phyloP scores from a whole-genome alignment of 1,284 basidiomycete genomes.

The Austroboletus niveus region DNA sequence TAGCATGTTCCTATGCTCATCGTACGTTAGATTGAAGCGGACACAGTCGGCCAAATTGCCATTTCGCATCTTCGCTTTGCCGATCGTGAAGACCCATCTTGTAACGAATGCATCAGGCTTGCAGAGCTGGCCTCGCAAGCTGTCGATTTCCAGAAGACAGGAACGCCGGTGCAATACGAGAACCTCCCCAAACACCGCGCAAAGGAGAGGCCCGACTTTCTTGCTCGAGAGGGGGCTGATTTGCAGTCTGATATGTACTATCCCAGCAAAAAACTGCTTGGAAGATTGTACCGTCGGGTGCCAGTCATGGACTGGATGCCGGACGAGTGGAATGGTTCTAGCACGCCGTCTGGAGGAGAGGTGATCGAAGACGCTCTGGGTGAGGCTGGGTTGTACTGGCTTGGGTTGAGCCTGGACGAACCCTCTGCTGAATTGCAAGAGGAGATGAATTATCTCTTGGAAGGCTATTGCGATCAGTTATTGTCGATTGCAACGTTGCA shows the following conservation, averaged over 20 bases:
- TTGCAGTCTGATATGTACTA: conserved; percentile 32
- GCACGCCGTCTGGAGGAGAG: conserved; percentile 29
- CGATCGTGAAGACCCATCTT: conserved; percentile 58
- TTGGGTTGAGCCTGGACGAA: conserved; percentile 29
- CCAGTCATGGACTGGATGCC: conserved; percentile 33
- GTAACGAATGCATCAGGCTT: conserved; percentile 45
- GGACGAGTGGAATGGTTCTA: conserved; percentile 16
- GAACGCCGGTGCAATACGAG: conserved; percentile 49
- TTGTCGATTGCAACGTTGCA: conserved; percentile 35
- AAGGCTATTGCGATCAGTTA: conserved; percentile 36
- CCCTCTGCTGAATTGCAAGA: conserved; percentile 29
- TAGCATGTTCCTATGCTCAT: conserved; percentile 2
- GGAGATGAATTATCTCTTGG: conserved; percentile 38
- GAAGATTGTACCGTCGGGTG: conserved; percentile 38
- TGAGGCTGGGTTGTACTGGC: conserved; percentile 19
- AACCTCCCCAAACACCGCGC: conserved; percentile 47
- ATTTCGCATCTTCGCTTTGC: conserved; percentile 63
- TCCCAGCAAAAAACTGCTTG: conserved; percentile 37
- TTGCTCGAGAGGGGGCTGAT: conserved; percentile 38
- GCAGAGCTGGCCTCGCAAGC: conserved; percentile 68
- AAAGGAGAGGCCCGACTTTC: conserved; percentile 40
- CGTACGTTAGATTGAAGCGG: conserved; percentile 45
- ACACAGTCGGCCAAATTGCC: conserved; percentile 52
- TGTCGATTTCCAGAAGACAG: conserved; percentile 69
- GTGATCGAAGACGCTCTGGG: conserved; percentile 24